phyloP scores from a whole-genome alignment of 148 eudicot species.

The Heliosperma pusillum region DNA sequence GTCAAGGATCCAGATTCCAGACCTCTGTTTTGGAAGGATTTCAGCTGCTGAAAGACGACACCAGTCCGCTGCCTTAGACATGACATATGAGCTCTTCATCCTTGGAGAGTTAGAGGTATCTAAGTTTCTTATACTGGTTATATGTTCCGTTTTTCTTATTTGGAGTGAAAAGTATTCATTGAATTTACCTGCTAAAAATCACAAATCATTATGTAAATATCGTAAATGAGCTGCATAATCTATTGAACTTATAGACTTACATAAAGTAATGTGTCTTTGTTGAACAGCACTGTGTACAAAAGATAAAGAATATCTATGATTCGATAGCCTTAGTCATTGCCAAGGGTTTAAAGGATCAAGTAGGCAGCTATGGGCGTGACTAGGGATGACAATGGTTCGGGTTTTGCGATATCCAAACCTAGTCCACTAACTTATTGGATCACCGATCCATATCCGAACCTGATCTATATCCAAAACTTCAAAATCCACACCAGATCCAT shows the following conservation, averaged over 20 bases:
- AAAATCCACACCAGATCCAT: too few relatives aligned
- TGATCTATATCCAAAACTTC: too few relatives aligned
- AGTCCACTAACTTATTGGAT: too few relatives aligned
- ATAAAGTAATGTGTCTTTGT: background rate
- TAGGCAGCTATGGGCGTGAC: conserved; percentile 56
- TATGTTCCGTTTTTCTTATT: background rate
- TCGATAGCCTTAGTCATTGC: conserved; percentile 41
- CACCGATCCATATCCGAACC: too few relatives aligned
- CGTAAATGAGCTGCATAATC: too few relatives aligned
- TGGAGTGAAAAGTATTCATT: background rate
- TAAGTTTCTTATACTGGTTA: conserved; percentile 16
- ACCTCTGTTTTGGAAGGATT: conserved; percentile 49
- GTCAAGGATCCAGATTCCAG: conserved; percentile 53
- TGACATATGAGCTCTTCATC: conserved; percentile 50
- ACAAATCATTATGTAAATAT: too few relatives aligned
- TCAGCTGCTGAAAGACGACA: too few relatives aligned
- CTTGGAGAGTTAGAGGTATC: conserved; percentile 81
- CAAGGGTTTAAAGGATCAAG: conserved; percentile 60
- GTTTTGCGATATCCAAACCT: too few relatives aligned
- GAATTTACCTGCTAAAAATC: too few relatives aligned
- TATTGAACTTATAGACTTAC: background rate
- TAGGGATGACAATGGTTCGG: conserved; percentile 61
- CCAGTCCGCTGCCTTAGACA: too few relatives aligned
- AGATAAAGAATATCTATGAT: conserved; percentile 48
- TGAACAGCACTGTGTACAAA: conserved; percentile 50